phyloP scores from a whole-genome alignment of 2,329 filamentous ascomycete genomes.

The Pleurostoma richardsiae region DNA sequence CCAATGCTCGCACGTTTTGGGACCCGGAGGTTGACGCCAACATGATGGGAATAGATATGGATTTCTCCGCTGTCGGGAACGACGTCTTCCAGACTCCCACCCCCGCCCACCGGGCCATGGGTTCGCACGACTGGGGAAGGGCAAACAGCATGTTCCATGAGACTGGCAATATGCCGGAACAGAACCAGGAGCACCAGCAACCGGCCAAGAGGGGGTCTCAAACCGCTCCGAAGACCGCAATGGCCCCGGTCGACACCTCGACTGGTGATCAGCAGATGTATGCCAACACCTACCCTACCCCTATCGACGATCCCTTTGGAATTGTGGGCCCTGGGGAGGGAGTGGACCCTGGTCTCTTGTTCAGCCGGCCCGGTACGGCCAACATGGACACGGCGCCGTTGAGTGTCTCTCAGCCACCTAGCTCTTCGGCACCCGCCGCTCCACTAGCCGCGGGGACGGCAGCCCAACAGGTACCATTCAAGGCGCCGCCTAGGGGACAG shows the following conservation, averaged over 20 bases:
- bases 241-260: constrained; percentile 29
- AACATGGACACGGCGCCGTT: constrained; percentile 33
- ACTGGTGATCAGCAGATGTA: constrained; percentile 20
- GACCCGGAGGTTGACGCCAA: constrained; percentile 42
- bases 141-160: constrained; percentile 51
- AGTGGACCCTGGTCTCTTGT: constrained; percentile 57
- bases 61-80: constrained; percentile 41
- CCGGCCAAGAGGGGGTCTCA: constrained; percentile 34
- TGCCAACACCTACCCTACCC: constrained; percentile 33
- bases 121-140: constrained; percentile 53
- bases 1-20: constrained; percentile 46
- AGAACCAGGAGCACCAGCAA: constrained; percentile 14
- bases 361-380: constrained; percentile 46
- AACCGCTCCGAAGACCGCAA: constrained; percentile 45
- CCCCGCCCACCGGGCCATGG: constrained; percentile 37
- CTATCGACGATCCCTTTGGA: constrained; percentile 47
- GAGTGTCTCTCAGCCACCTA: constrained; percentile 5
- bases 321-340: constrained; percentile 35
- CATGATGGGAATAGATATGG: constrained; percentile 59
- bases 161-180: constrained; percentile 25
- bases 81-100: constrained; percentile 37
- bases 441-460: constrained; percentile 9
- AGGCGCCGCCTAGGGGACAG: constrained; percentile 24
- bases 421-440: constrained; percentile 10
- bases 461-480: constrained; percentile 18